Evolutionary conservation across 2,329 filamentous ascomycete species (phyloP).

Genomic region (Aspergillus ustus): DNA sequence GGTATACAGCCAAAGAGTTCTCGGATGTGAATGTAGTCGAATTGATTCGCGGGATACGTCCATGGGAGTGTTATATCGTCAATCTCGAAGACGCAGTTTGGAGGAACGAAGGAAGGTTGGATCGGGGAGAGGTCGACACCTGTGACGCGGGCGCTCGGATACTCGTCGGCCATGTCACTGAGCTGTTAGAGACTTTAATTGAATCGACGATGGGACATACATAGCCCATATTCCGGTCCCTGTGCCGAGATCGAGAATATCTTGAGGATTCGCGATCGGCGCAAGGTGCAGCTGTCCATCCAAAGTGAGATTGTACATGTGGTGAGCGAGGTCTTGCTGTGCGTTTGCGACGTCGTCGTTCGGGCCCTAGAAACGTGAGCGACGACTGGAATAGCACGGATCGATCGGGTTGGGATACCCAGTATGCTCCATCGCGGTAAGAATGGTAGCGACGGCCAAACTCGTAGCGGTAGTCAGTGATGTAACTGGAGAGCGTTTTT

Average conservation of each 20-base stretch:
- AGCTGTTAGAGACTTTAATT: background rate
- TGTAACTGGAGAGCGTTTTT: slow-evolving; percentile 31
- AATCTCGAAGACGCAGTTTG: slow-evolving; percentile 54
- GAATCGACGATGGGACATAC: slow-evolving; percentile 6
- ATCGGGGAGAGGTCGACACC: slow-evolving; percentile 57
- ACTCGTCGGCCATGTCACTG: slow-evolving; percentile 41
- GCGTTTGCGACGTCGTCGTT: slow-evolving; percentile 31
- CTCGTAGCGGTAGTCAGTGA: slow-evolving; percentile 36
- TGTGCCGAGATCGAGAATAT: slow-evolving; percentile 32
- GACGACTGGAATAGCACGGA: background rate
- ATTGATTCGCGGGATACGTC: slow-evolving; percentile 42
- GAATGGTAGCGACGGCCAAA: slow-evolving; percentile 41
- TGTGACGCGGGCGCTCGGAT: slow-evolving; percentile 48
- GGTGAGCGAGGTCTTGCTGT: slow-evolving; percentile 38
- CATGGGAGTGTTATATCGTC: slow-evolving; percentile 47
- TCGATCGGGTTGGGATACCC: slow-evolving; percentile 14
- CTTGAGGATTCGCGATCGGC: slow-evolving; percentile 30
- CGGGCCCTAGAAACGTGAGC: slow-evolving; percentile 20
- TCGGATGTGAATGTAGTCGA: slow-evolving; percentile 54
- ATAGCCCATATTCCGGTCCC: slow-evolving; percentile 32
- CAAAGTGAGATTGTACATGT: slow-evolving; percentile 44
- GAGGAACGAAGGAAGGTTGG: slow-evolving; percentile 53
- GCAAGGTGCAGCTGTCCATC: slow-evolving; percentile 36
- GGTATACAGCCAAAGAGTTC: slow-evolving; percentile 52
- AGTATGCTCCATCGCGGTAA: slow-evolving; percentile 36